Percentiles rank a stretch among this genome's conserved stretches.
Evolutionary conservation across 345 rosid genomes (phyloP).

Genomic region (Zanthoxylum bungeanum): DNA sequence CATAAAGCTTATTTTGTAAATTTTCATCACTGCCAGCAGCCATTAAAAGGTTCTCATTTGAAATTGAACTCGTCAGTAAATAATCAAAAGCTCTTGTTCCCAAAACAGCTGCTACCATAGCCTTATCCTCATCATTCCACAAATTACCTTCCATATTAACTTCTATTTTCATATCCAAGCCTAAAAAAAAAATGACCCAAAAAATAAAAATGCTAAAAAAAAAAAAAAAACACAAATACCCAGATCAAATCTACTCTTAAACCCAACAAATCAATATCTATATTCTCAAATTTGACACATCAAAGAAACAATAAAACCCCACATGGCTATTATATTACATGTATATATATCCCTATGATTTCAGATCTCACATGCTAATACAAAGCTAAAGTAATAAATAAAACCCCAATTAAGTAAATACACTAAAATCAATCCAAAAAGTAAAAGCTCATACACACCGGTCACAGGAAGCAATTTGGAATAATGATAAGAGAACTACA

Average conservation of each 20-base stretch:
- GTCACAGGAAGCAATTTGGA: conserved; percentile 19
- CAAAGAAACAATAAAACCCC: conserved; percentile 11
- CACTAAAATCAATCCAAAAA: conserved; percentile 14
- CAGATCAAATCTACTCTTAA: conserved; percentile 26
- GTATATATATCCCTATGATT: conserved; percentile 17
- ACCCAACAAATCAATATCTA: not conserved
- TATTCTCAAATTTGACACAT: conserved; percentile 21
- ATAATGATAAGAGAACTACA: conserved; percentile 16
- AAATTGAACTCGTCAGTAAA: conserved; percentile 60
- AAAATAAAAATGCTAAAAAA: conserved; percentile 5
- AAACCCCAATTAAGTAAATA: conserved; percentile 22
- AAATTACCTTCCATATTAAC: conserved; percentile 47
- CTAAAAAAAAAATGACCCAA: conserved; percentile 4
- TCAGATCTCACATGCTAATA: conserved; percentile 43
- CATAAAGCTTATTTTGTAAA: conserved; percentile 82
- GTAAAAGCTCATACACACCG: conserved; percentile 34
- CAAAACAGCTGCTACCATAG: conserved; percentile 63
- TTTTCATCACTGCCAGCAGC: conserved; percentile 63
- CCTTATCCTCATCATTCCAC: conserved; percentile 83
- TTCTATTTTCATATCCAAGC: conserved; percentile 48
- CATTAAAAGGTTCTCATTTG: conserved; percentile 59
- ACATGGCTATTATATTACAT: conserved; percentile 9
- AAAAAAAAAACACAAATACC: too few relatives aligned
- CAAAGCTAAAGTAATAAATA: conserved; percentile 8
- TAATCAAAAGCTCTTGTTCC: conserved; percentile 77